Conservation (phyloP, 352 stramenopile genomes). For the Blastocystis sp. region DNA sequence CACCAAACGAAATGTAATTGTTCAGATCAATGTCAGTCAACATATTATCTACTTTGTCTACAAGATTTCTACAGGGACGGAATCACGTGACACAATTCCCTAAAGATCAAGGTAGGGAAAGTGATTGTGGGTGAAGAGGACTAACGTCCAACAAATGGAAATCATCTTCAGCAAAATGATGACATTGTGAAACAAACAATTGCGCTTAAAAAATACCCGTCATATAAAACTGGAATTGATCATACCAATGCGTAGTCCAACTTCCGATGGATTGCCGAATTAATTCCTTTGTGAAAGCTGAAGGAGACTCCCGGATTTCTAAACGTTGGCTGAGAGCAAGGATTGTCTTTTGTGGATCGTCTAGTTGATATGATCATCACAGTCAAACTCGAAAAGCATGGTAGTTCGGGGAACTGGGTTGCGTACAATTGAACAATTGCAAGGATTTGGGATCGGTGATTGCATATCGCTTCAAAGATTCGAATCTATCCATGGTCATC, state of each 20-base stretch:
- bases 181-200: background rate
- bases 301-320: no score
- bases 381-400: slow-evolving; percentile 55
- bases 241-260: slow-evolving; percentile 80
- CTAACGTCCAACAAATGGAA: background rate
- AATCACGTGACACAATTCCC: background rate
- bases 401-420: slow-evolving; percentile 52
- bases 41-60: background rate
- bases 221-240: slow-evolving; percentile 80
- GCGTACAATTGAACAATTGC: slow-evolving; percentile 94
- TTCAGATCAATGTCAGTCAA: background rate
- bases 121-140: background rate
- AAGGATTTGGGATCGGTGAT: slow-evolving; percentile 87
- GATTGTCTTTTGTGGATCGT: background rate
- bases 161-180: background rate
- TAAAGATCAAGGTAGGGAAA: no score
- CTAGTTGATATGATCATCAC: background rate
- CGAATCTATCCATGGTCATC: slow-evolving; percentile 92
- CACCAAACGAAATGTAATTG: slow-evolving; percentile 51
- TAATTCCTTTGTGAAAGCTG: slow-evolving; percentile 74
- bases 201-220: slow-evolving; percentile 75
- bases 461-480: slow-evolving; percentile 90
- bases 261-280: slow-evolving; percentile 81
- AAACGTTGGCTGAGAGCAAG: background rate
- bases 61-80: background rate